Evolutionary conservation across 441 rosid genomes (phyloP), one percentile per base, ranked within the genome.

Genomic region (Adansonia gregorii): DNA sequence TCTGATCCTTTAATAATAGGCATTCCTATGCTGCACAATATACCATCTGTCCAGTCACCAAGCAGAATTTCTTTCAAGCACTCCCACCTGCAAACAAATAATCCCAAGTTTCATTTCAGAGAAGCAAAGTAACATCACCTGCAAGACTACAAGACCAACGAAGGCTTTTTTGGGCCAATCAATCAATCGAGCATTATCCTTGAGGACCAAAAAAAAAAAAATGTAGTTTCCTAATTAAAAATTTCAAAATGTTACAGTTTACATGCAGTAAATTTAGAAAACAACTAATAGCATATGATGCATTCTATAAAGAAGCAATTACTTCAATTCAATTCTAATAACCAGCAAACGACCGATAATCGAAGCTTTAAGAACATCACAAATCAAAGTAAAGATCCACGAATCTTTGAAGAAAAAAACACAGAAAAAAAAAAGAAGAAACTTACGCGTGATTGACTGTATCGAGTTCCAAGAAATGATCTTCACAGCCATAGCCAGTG

Each of bases 401-500:
- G n/a, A 52, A n/a, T n/a, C 14, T 24, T 17, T 71, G 68, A 31
- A 73, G 14, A 3, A 60, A 12, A 45, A 72, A 45, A 6, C 9
- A 35, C 10, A 48, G 12, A 14, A 51, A 15, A 39, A 76, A 61
- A 63, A 7, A 9, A 19, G 11, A 24, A 68, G 75, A 17, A 75
- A 70, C 84, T 78, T 49, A 95, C 97, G 95, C 85, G 64, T 94
- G 99, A 78, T 85, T 71, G 83, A 91, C 69, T 12, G 99, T 96
- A 61, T 96, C 99, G 3, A 93, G 94, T 79, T 96, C 98, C 79
- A 94, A 82, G 84, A 96, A 96, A 80, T 96, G 99, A 84, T 96
- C 98, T 85, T 94, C 99, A 17, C 98, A 94, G 77, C 99, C 98
- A 83, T 96, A 96, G 74, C 98, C 99, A 73, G 98, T 88, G 84